Conservation (phyloP, 169 alveolate species). For the Eimeria maxima region DNA sequence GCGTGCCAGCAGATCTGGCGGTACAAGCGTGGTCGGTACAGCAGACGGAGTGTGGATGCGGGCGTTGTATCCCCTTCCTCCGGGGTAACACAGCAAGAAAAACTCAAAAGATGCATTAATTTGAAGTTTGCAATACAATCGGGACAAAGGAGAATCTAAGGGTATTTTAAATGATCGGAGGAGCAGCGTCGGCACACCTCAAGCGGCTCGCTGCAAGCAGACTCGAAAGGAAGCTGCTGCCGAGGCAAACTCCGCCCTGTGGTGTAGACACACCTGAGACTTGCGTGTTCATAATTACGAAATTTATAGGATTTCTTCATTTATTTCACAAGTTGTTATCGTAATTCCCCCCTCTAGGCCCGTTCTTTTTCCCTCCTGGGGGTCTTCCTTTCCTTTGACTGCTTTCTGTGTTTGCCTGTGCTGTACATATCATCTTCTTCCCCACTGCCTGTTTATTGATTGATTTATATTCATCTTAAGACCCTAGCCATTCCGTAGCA, state of each 20-base stretch:
- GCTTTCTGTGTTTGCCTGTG: conserved; percentile 13
- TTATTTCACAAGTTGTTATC: not conserved
- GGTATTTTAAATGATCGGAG: not conserved
- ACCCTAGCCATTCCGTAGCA: not conserved
- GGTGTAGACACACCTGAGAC: not conserved
- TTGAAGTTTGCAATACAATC: too few species aligned
- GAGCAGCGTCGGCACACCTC: not conserved
- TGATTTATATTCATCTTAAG: not conserved
- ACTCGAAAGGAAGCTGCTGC: conserved; percentile 35
- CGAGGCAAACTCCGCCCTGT: not conserved
- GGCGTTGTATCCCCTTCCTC: not conserved
- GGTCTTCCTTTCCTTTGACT: conserved; percentile 17
- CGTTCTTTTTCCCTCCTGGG: not conserved
- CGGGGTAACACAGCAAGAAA: not conserved
- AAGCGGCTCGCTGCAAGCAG: conserved; percentile 5
- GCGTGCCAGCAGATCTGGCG: not conserved
- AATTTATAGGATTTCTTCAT: not conserved
- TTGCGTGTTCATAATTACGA: not conserved
- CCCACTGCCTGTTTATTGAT: not conserved
- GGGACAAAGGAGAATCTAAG: not conserved
- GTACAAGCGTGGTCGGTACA: not conserved
- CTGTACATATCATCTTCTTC: not conserved
- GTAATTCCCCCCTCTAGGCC: not conserved
- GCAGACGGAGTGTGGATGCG: not conserved
- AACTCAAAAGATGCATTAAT: not conserved